Conservation (phyloP, 2,329 filamentous ascomycete genomes). For the Sporothrix mexicana region DNA sequence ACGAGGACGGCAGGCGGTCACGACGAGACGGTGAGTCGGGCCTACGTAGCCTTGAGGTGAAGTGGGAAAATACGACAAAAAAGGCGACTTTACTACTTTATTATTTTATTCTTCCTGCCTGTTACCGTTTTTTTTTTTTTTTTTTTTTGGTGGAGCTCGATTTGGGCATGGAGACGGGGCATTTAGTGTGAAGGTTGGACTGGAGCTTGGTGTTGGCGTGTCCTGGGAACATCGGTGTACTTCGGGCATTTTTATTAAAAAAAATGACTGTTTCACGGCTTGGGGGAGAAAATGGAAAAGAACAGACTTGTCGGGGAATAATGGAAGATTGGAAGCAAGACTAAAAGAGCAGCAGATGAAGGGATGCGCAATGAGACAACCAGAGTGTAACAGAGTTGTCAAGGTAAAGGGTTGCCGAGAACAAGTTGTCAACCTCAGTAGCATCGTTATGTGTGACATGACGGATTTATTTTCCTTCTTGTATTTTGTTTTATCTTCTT, state of each 20-base stretch:
- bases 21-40: slow-evolving; percentile 32
- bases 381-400: neutral
- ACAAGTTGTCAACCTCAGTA: neutral
- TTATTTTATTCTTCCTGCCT: neutral
- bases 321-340: neutral
- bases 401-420: neutral
- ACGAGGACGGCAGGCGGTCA: slow-evolving; percentile 17
- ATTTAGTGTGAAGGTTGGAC: neutral
- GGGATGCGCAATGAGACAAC: neutral
- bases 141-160: slow-evolving; percentile 4
- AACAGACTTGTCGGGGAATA: neutral
- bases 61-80: neutral
- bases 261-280: neutral
- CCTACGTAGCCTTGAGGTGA: slow-evolving; percentile 25
- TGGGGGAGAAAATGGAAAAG: neutral
- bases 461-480: neutral
- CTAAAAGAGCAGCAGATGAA: neutral
- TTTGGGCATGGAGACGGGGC: neutral
- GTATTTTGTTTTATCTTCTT: neutral
- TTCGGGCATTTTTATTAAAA: neutral
- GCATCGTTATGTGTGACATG: neutral
- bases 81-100: neutral
- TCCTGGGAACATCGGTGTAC: slow-evolving; percentile 4
- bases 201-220: neutral
- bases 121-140: neutral